Evolutionary conservation across 1,284 basidiomycete genomes (phyloP).

Genomic region (Peniophora sp.): DNA sequence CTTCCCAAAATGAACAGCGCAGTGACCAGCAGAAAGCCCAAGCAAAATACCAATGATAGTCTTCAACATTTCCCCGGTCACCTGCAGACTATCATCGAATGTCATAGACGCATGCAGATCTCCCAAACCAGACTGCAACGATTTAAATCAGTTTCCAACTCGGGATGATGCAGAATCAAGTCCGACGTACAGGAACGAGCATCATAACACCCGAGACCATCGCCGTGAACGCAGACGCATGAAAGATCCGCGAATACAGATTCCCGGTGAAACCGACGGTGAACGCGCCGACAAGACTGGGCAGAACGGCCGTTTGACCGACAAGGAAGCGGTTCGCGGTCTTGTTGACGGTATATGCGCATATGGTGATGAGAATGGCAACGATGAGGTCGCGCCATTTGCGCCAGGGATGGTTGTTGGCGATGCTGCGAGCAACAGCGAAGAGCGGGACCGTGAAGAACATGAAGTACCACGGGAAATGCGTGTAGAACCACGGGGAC

Average conservation of each 20-base stretch:
- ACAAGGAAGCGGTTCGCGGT: slow-evolving; percentile 80
- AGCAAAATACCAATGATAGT: too few relatives aligned
- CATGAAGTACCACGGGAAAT: slow-evolving; percentile 70
- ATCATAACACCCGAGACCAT: slow-evolving; percentile 87
- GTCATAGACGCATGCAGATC: too few relatives aligned
- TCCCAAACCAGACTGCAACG: too few relatives aligned
- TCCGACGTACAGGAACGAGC: slow-evolving; percentile 61
- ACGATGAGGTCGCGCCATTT: slow-evolving; percentile 65
- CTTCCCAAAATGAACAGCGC: too few relatives aligned
- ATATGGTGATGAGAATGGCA: slow-evolving; percentile 82
- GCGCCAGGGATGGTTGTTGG: slow-evolving; percentile 66
- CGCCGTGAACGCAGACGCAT: slow-evolving; percentile 82
- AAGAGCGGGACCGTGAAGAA: slow-evolving; percentile 81
- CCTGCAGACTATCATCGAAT: too few relatives aligned
- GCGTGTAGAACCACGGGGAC: slow-evolving; percentile 73
- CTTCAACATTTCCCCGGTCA: too few relatives aligned
- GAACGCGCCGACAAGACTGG: slow-evolving; percentile 78
- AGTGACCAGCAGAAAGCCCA: too few relatives aligned
- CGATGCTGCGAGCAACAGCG: slow-evolving; percentile 64
- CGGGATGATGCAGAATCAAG: too few relatives aligned
- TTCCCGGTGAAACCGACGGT: slow-evolving; percentile 79
- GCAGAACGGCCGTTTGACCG: slow-evolving; percentile 74
- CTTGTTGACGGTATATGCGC: slow-evolving; percentile 71
- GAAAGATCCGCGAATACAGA: slow-evolving; percentile 76
- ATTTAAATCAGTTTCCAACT: too few relatives aligned